These are phyloP conservation scores for Saccharomyces jurei DNA, from an alignment of 805 yeast genomes.

Conservation along the genomic window DNA sequence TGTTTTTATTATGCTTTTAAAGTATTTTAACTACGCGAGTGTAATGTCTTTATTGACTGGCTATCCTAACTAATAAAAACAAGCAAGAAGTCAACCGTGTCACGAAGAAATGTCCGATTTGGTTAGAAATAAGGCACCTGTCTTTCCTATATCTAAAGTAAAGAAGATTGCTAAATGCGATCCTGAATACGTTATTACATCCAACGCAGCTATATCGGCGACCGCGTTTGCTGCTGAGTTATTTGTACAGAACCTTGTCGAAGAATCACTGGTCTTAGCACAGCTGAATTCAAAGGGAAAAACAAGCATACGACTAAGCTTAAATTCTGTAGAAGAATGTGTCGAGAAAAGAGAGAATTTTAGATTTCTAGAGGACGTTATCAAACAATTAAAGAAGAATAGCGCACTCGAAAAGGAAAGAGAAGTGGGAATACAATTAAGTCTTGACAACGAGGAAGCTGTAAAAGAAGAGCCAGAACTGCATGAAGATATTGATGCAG, in stretches of 20 bases:
- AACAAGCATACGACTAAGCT: constrained; percentile 15
- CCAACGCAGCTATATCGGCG: constrained; percentile 20
- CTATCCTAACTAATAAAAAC: not conserved
- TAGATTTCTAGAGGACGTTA: constrained; percentile 18
- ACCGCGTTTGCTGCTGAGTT: constrained; percentile 23
- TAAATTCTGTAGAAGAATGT: constrained; percentile 16
- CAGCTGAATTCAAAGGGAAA: constrained; percentile 10
- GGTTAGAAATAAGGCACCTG: constrained; percentile 9
- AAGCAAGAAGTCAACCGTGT: not conserved
- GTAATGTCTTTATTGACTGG: not conserved
- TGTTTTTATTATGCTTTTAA: not conserved
- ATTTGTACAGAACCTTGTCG: constrained; percentile 21
- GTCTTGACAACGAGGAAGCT: constrained; percentile 2
- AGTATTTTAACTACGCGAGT: not conserved
- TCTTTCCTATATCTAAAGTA: constrained; percentile 20
- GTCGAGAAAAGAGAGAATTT: constrained; percentile 16
- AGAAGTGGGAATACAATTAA: constrained; percentile 17
- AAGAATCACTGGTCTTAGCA: constrained; percentile 17
- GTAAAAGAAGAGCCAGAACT: constrained; percentile 1
- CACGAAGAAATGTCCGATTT: constrained; percentile 1
- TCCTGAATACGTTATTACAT: constrained; percentile 18
- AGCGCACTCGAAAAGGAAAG: constrained; percentile 17
- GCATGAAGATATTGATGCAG: constrained; percentile 5
- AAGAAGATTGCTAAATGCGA: constrained; percentile 22
- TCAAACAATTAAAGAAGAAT: constrained; percentile 18